Conservation (phyloP, 148 eudicot species). For the Cornus suecica region DNA sequence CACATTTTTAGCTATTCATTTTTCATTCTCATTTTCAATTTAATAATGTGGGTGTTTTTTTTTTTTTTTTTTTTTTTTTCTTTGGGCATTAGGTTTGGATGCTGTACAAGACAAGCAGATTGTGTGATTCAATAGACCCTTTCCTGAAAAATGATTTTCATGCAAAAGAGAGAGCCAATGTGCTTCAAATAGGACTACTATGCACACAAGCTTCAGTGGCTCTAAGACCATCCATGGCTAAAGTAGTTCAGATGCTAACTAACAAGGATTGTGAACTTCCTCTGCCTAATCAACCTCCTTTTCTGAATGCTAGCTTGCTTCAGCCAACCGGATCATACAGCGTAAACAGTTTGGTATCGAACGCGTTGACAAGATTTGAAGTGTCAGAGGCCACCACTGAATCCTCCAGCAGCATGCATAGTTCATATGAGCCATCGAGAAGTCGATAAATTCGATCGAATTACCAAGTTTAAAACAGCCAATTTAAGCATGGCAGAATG, state of each 20-base stretch:
- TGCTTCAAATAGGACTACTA: conserved; percentile 42
- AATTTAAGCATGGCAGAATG: not conserved
- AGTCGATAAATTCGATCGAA: conserved; percentile 13
- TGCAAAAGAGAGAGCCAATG: conserved; percentile 25
- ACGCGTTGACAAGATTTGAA: conserved; percentile 9
- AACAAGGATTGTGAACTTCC: conserved; percentile 30
- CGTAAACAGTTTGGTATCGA: conserved; percentile 16
- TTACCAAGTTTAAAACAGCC: not conserved
- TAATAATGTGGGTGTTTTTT: not conserved
- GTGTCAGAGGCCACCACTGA: conserved; percentile 25
- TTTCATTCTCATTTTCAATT: not conserved
- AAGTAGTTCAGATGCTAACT: conserved; percentile 45
- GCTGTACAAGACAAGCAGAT: conserved; percentile 30
- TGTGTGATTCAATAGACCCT: conserved; percentile 38
- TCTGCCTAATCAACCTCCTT: conserved; percentile 50
- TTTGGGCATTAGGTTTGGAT: conserved; percentile 39
- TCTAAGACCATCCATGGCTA: conserved; percentile 51
- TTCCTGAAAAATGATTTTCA: conserved; percentile 33
- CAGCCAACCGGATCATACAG: conserved; percentile 18
- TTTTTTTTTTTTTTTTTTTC: not conserved
- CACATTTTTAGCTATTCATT: not conserved
- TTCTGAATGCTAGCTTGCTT: conserved; percentile 22
- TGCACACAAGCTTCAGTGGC: conserved; percentile 51
- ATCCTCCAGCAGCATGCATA: conserved; percentile 27
- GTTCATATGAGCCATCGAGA: conserved; percentile 27